A percentile compares a stretch with the other conserved stretches of the same genome.
phyloP scores from a whole-genome alignment of 2,329 filamentous ascomycete species.

The Chaetomium sp. region DNA sequence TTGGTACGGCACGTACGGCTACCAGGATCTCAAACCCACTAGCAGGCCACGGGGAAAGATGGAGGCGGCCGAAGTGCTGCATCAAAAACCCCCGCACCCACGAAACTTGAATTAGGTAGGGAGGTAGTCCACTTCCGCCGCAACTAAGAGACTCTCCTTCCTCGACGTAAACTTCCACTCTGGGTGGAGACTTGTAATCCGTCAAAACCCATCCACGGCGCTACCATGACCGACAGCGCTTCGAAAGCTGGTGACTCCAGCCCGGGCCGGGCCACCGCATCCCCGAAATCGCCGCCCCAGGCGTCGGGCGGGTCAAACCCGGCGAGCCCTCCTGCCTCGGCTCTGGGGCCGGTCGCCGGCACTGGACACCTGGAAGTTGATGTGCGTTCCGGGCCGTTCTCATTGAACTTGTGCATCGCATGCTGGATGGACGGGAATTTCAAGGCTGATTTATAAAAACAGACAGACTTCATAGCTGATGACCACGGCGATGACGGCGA shows the following conservation, averaged over 20 bases:
- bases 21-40: background rate
- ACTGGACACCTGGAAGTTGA: constrained; percentile 11
- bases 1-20: background rate
- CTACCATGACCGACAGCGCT: background rate
- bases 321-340: background rate
- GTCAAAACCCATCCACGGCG: background rate
- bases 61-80: background rate
- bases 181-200: background rate
- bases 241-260: background rate
- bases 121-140: background rate
- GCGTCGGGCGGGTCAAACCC: background rate
- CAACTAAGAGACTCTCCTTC: background rate
- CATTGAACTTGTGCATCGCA: background rate
- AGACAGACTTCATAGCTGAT: background rate
- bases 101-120: background rate
- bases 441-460: background rate
- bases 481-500: background rate
- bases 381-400: background rate
- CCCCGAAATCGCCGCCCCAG: background rate
- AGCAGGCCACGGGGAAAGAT: background rate
- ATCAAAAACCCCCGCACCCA: background rate
- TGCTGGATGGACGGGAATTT: background rate
- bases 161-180: background rate
- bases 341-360: background rate
- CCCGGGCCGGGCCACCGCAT: background rate